A percentile compares a stretch with the other conserved stretches of the same genome.
These are phyloP conservation scores for Graphilbum sp. DNA, from an alignment of 2,329 filamentous ascomycete species.

Conservation along the genomic window DNA sequence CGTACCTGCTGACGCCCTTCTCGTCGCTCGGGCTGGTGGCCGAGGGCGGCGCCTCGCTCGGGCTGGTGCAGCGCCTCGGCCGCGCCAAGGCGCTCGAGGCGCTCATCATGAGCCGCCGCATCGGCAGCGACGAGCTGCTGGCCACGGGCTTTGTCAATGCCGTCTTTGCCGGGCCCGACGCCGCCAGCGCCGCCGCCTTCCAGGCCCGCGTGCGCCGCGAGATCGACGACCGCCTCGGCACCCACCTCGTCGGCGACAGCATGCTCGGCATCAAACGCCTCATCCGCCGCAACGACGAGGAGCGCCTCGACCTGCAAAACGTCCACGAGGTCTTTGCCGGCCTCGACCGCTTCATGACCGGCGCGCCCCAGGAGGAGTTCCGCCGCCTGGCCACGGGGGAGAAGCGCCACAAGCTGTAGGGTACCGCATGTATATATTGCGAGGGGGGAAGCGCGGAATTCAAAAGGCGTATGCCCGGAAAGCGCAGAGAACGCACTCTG, in stretches of 20 bases:
- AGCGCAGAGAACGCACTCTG: too few species aligned
- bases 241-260: constrained; percentile 65
- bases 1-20: constrained; percentile 86
- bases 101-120: constrained; percentile 72
- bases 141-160: constrained; percentile 72
- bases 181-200: constrained; percentile 50
- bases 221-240: constrained; percentile 64
- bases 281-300: constrained; percentile 57
- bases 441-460: too few species aligned
- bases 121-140: constrained; percentile 57
- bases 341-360: constrained; percentile 61
- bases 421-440: background rate
- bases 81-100: constrained; percentile 78
- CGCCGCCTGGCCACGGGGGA: constrained; percentile 66
- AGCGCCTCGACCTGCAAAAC: constrained; percentile 59
- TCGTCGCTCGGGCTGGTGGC: constrained; percentile 76
- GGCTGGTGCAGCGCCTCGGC: constrained; percentile 67
- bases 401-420: constrained; percentile 84
- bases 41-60: constrained; percentile 68
- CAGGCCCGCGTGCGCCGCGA: constrained; percentile 55
- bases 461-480: too few species aligned
- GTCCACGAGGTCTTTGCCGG: constrained; percentile 76
- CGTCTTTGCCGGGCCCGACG: constrained; percentile 48
- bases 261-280: constrained; percentile 72
- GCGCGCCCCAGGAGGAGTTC: constrained; percentile 81